These are phyloP conservation scores for Geranium incanum DNA, from an alignment of 441 rosid genomes.

Conservation along the genomic window DNA sequence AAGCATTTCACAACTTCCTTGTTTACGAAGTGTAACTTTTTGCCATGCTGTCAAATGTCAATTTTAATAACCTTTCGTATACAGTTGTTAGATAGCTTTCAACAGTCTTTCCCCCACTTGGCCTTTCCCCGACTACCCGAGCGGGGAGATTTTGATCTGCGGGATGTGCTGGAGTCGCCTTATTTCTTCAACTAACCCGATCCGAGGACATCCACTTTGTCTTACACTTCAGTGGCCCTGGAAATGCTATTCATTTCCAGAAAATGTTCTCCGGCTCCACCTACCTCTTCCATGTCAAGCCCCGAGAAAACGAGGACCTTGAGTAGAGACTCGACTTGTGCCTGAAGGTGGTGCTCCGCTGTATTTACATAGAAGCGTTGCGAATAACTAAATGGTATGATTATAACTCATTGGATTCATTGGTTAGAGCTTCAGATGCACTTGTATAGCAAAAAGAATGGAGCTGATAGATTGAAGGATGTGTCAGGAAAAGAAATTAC, in stretches of 20 bases:
- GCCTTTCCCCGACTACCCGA: slow-evolving; percentile 81
- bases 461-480: too few species aligned
- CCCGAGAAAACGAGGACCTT: neutral
- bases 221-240: neutral
- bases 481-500: too few species aligned
- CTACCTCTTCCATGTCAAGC: neutral
- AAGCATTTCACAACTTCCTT: slow-evolving; percentile 25
- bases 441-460: too few species aligned
- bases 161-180: slow-evolving; percentile 63
- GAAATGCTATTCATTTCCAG: too few species aligned
- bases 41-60: neutral
- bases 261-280: neutral
- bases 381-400: too few species aligned
- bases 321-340: neutral
- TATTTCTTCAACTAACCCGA: slow-evolving; percentile 75
- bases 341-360: neutral
- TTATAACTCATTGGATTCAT: too few species aligned
- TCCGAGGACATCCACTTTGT: neutral
- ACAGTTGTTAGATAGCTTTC: slow-evolving; percentile 81
- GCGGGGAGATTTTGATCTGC: slow-evolving; percentile 87
- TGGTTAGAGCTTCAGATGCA: too few species aligned
- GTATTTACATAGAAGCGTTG: neutral
- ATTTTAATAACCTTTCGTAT: slow-evolving; percentile 22
- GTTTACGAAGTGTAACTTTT: neutral
- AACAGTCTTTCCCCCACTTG: slow-evolving; percentile 59